Evolutionary conservation across 768 basidiomycete species (phyloP), one percentile per base, ranked within the genome.

Genomic region (Dacryopinax primogenitus): DNA sequence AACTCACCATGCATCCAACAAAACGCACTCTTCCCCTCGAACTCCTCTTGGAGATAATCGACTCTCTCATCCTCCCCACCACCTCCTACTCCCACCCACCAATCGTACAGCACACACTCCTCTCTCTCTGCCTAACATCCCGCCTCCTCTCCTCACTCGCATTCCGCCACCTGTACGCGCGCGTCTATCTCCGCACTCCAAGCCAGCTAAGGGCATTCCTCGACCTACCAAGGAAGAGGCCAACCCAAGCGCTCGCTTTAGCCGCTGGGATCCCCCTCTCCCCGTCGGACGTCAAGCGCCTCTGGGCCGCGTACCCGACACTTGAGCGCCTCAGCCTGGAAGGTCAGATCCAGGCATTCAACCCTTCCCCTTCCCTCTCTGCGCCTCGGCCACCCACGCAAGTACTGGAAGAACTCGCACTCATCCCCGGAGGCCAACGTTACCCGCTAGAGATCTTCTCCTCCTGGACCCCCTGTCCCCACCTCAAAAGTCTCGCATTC

Each of bases 41-140:
- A 30, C 51, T 58, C 13, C 26, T 58, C 4, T 30, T 58, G 4
- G 51, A 58, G 13, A 58, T 58, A 23, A 30, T 58, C 13, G 51
- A 58, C 51, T 28, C 13, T 6, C 51, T 58, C 51, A 4, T 30
- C 13, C 13, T 30, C 51, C 51, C 51, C 13, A 3, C 51, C 51
- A 28, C 51, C 3, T 58, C 13, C 51, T 58, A 58, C 51, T 28
- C 51, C 4, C 51, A 58, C 51, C 4, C 51, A 30, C 51, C 51
- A 23, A 30, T 28, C 12, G 51, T 58, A 3, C 51, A 28, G 26
- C 26, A 26, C 11, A 58, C 51, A 23, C 51, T 58, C 51, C 51
- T 58, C 51, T 58, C 51, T 30, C 51, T 58, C 51, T 58, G 51
- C 51, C 51, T 58, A 23, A 30, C 51, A 6, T 28, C 32, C 23